Percentiles rank a stretch among this genome's conserved stretches.
Conservation (phyloP, 140 eudicot species). For the Oenanthe javanica region DNA sequence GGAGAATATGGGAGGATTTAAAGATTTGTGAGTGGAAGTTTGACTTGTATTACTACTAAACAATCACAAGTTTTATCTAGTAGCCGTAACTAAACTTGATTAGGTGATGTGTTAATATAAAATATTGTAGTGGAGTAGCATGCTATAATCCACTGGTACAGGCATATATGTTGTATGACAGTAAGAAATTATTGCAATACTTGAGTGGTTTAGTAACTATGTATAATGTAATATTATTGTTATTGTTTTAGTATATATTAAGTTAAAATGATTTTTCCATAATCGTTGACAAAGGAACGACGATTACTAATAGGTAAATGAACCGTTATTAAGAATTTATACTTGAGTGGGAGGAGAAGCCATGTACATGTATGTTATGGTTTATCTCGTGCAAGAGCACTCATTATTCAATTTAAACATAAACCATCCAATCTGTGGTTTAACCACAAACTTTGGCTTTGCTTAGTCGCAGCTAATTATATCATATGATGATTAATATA, state of each 20-base stretch:
- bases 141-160: neutral
- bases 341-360: slow-evolving; percentile 4
- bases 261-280: neutral
- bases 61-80: neutral
- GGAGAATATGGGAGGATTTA: neutral
- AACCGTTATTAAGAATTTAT: neutral
- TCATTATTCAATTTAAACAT: neutral
- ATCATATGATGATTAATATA: too few species aligned
- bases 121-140: neutral
- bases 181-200: neutral
- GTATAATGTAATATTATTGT: neutral
- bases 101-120: neutral
- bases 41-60: neutral
- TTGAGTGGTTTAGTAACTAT: neutral
- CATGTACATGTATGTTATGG: neutral
- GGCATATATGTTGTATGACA: neutral
- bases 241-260: too few species aligned
- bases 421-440: neutral
- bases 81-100: neutral
- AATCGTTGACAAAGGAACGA: slow-evolving; percentile 2
- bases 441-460: neutral
- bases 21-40: neutral
- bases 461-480: neutral
- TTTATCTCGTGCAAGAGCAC: slow-evolving; percentile 1
- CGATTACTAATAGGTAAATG: neutral